A percentile compares a stretch with the other conserved stretches of the same genome.
These are phyloP conservation scores for Evernia prunastri DNA, from an alignment of 495 filamentous ascomycete genomes.

Conservation along the genomic window DNA sequence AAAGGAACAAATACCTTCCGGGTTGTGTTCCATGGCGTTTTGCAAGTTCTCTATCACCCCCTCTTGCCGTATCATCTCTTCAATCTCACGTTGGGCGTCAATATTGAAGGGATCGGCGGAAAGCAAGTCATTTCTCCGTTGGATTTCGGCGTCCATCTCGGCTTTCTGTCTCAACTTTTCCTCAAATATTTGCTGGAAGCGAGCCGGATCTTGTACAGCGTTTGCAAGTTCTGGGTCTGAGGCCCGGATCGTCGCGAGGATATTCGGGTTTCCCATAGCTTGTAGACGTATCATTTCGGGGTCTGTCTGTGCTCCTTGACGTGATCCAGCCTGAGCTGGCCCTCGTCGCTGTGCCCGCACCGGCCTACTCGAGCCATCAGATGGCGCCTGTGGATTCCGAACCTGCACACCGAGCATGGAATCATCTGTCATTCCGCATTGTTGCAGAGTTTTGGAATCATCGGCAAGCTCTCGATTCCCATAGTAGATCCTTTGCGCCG, in stretches of 20 bases:
- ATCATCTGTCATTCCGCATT: constrained; percentile 77
- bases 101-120: constrained; percentile 90
- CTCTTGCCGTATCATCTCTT: constrained; percentile 93
- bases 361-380: neutral
- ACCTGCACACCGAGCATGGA: constrained; percentile 90
- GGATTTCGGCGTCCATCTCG: constrained; percentile 63
- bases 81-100: constrained; percentile 86
- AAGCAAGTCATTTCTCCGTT: constrained; percentile 69
- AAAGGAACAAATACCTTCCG: constrained; percentile 63
- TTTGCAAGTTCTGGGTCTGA: constrained; percentile 68
- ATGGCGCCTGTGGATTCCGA: constrained; percentile 29
- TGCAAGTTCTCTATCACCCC: constrained; percentile 89
- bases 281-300: constrained; percentile 78
- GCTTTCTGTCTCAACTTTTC: constrained; percentile 60
- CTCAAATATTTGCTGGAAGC: constrained; percentile 64
- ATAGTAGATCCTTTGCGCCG: constrained; percentile 62
- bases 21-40: constrained; percentile 91
- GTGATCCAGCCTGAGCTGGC: constrained; percentile 11
- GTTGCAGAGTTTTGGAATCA: constrained; percentile 69
- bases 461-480: constrained; percentile 77
- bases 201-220: constrained; percentile 67
- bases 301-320: constrained; percentile 47
- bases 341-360: constrained; percentile 20
- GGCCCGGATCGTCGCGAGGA: constrained; percentile 59
- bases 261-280: constrained; percentile 68